A percentile compares a stretch with the other conserved stretches of the same genome.
Conservation (phyloP, 129 eudicot genomes). For the Arctium minus region DNA sequence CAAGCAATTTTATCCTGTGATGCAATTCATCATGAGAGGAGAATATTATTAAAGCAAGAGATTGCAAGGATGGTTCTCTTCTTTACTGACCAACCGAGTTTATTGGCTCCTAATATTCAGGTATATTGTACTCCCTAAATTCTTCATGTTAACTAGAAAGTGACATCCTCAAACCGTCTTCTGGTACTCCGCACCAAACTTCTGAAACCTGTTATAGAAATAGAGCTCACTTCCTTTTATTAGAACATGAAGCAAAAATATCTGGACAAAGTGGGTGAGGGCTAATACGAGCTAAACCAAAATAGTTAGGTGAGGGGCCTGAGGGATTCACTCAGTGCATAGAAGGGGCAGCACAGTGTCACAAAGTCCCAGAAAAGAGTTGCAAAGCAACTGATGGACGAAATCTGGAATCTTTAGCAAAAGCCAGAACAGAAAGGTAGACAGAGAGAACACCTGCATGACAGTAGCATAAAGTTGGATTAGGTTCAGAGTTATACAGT, state of each 20-base stretch:
- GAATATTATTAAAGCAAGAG: conserved; percentile 90
- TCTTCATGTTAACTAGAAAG: not conserved
- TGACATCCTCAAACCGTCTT: not conserved
- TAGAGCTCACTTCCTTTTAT: not conserved
- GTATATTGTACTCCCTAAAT: conserved; percentile 28
- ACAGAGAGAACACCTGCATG: no score
- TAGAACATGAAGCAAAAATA: not conserved
- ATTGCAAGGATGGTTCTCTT: conserved; percentile 98
- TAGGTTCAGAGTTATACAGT: no score
- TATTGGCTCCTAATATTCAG: conserved; percentile 99
- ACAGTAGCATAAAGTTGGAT: no score
- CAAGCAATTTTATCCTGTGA: conserved; percentile 88
- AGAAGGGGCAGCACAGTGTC: no score
- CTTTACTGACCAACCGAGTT: conserved; percentile 96
- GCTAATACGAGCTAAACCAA: not conserved
- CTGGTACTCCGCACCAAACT: not conserved
- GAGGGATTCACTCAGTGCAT: no score
- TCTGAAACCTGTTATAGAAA: not conserved
- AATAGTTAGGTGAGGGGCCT: no score
- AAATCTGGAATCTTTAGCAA: no score
- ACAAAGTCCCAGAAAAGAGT: no score
- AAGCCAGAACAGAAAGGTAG: no score
- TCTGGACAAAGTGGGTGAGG: not conserved
- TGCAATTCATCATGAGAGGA: conserved; percentile 88
- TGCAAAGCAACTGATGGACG: no score